phyloP scores from a whole-genome alignment of 495 filamentous ascomycete species.

The Penicillium desertorum region DNA sequence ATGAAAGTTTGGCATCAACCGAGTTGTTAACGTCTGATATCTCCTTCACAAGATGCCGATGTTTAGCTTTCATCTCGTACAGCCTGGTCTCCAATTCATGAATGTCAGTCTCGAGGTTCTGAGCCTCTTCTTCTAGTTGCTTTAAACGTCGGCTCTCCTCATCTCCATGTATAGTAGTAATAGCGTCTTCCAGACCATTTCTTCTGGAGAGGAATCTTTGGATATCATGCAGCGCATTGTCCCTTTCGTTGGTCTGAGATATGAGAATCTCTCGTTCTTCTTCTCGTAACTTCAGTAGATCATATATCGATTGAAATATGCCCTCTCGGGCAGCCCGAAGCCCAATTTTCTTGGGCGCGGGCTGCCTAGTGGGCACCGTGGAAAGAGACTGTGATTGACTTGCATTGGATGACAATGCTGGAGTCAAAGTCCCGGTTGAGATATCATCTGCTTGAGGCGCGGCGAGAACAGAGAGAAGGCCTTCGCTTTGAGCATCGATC shows the following conservation, averaged over 20 bases:
- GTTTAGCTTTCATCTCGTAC: constrained; percentile 62
- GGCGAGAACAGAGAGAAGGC: constrained; percentile 58
- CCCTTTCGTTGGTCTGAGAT: constrained; percentile 55
- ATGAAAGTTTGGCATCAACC: constrained; percentile 59
- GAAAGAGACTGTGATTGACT: constrained; percentile 28
- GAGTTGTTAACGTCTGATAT: constrained; percentile 64
- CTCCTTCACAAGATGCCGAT: constrained; percentile 58
- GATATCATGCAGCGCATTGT: constrained; percentile 59
- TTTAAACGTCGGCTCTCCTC: constrained; percentile 35
- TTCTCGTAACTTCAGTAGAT: constrained; percentile 68
- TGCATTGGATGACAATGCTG: constrained; percentile 25
- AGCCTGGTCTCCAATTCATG: constrained; percentile 63
- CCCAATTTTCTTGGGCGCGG: constrained; percentile 53
- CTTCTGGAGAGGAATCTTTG: constrained; percentile 58
- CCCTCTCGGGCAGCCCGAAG: constrained; percentile 68
- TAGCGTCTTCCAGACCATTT: constrained; percentile 45
- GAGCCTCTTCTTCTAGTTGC: constrained; percentile 53
- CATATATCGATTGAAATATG: constrained; percentile 67
- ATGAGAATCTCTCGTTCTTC: constrained; percentile 66
- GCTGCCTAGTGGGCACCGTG: constrained; percentile 65
- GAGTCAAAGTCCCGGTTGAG: constrained; percentile 52
- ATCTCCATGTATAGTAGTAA: constrained; percentile 41
- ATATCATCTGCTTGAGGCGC: constrained; percentile 35
- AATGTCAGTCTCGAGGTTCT: constrained; percentile 59
- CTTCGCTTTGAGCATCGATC: constrained; percentile 81